Base-by-base conservation (phyloP, 1,139 yeast species). In the Zygoascus sp. region DNA sequence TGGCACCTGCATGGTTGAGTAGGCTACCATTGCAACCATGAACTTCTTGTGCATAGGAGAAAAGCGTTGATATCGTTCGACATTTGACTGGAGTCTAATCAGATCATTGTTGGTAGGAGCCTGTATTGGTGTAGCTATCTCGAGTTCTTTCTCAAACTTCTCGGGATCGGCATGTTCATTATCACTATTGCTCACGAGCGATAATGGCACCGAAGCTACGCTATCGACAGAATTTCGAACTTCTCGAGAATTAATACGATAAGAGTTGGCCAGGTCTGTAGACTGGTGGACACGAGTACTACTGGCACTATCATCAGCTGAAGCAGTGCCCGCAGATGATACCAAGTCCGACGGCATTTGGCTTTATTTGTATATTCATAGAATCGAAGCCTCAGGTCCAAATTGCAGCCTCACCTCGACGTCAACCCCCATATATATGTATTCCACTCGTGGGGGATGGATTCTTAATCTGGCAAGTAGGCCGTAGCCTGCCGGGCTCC, bases 1-100 rank as follows among this genome's bases (percentile, higher is more conserved):
- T n/a, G 50, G 50, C 9, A 48, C 48, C 21, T 48, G 50, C 40
- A 48, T 36, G 15, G 46, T 41, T 5, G 50, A 36, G 19, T 34
- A 45, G 10, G 49, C 47, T 8, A 46, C 44, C 35, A 42, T 32
- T 23, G 38, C 32, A 7, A 48, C 49, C 37, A 48, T 41, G 27
- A 45, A 30, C 17, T 40, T 40, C 40, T 48, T 48, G 19, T 27
- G 45, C 10, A 32, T 13, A 11, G 35, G 22, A 5, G 48, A 40
- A 32, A 48, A 48, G 22, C 50, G 25, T 34, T 48, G 46, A 40
- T 43, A 48, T 16, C 49, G 43, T 32, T 48, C 50, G 11, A 16
- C 39, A 16, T 48, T 45, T 15, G 46, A 41, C 19, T 48, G 48
- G 30, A 38, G 35, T 13, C 50, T 39, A 13, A 47, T 47, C 19